These are phyloP conservation scores for Gypsophila paniculata DNA, from an alignment of 179 eudicot species.

Conservation along the genomic window DNA sequence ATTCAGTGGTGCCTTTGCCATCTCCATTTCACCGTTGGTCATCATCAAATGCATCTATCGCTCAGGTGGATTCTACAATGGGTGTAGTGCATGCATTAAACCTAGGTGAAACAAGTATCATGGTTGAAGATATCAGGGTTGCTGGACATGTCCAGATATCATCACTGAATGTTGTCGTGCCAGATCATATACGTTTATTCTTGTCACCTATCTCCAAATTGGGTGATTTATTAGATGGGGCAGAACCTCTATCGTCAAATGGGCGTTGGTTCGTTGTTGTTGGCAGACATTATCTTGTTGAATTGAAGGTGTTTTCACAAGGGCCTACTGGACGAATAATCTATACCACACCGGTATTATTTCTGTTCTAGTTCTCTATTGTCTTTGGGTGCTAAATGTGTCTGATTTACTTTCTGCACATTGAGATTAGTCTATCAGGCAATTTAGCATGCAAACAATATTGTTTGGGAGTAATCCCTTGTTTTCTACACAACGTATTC, in stretches of 20 bases:
- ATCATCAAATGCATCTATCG: conserved; percentile 58
- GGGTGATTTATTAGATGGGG: conserved; percentile 54
- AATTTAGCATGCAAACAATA: not conserved
- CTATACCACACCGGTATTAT: conserved; percentile 57
- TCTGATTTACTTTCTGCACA: not conserved
- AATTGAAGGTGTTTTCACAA: conserved; percentile 56
- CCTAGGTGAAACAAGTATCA: conserved; percentile 63
- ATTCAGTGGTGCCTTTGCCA: conserved; percentile 66
- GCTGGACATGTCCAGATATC: conserved; percentile 74
- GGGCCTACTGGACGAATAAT: conserved; percentile 60
- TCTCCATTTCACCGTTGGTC: conserved; percentile 82
- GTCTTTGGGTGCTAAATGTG: not conserved
- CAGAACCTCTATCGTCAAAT: conserved; percentile 48
- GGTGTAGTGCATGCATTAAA: conserved; percentile 52
- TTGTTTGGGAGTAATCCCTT: not conserved
- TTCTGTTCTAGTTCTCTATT: conserved; percentile 11
- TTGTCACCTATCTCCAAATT: conserved; percentile 53
- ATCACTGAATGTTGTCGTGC: conserved; percentile 71
- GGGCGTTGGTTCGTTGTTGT: conserved; percentile 70
- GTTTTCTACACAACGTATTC: not conserved
- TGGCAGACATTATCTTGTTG: conserved; percentile 57
- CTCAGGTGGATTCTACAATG: conserved; percentile 49
- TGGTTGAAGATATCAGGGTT: conserved; percentile 82
- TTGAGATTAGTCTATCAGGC: not conserved
- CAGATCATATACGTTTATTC: conserved; percentile 54